Base-by-base conservation (phyloP, 257 asterid species). In the Solanum stenotomum region DNA sequence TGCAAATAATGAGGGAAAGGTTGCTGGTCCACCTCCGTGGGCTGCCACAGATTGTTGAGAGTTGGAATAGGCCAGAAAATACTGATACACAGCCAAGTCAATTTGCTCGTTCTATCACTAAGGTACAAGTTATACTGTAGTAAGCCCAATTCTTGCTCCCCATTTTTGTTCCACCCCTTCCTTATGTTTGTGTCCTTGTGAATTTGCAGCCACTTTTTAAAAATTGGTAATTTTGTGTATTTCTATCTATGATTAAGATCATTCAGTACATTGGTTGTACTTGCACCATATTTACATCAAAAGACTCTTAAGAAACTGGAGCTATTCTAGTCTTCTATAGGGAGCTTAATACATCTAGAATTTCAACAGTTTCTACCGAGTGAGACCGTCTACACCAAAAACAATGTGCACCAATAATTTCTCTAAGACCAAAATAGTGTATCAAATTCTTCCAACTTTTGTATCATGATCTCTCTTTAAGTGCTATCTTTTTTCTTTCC, bases 1-100 rank as follows among this genome's bases (percentile, higher is more conserved):
- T 97, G 84, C 99, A 97, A 93, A 97, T 97, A 89, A 97, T 97
- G 99, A 95, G 95, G 89, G 99, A 97, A 89, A 91, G 99, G 85
- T 81, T 97, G 92, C 88, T 90, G 87, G 92, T 95, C 88, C 98
- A 97, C 94, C 93, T 95, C 68, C 98, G 99, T 81, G 93, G 96
- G 86, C 92, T 97, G 93, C 98, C 99, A 5, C 96, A 94, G 91
- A 94, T 96, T 88, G 96, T 93, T 83, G 99, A 96, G 91, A 93
- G 93, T 86, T 97, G 99, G 99, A 97, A 95, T 90, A 92, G 96
- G 85, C 92, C 94, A 1, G 98, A 91, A 88, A 95, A 94, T 52
- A 46, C 93, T 85, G 98, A 97, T 89, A 35, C 89, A 84, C 99
- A 95, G 89, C 99, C 99, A 63, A 97, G 99, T 92, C 99, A 94